Percentiles rank a stretch among this genome's conserved stretches.
These are phyloP conservation scores for Malassezia sympodialis DNA, from an alignment of 1,284 basidiomycete genomes.

Conservation along the genomic window DNA sequence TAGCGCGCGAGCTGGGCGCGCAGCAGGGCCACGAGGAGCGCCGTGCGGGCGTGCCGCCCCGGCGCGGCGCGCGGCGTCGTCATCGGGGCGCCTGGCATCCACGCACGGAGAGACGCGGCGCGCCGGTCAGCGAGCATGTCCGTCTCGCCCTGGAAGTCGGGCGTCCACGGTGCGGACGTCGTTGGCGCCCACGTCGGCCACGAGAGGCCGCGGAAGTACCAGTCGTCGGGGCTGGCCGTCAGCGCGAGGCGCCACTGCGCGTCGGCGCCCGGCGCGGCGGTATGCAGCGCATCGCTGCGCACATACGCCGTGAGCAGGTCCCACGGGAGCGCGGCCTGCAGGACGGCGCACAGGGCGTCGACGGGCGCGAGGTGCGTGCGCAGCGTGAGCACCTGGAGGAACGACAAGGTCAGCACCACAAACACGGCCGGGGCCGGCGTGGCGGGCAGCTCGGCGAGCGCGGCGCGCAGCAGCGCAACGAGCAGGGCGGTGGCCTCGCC, in stretches of 20 bases:
- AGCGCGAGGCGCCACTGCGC: slow-evolving; percentile 36
- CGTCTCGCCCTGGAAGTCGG: background rate
- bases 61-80: background rate
- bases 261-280: slow-evolving; percentile 10
- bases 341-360: slow-evolving; percentile 53
- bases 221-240: slow-evolving; percentile 68
- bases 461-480: slow-evolving; percentile 60
- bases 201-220: slow-evolving; percentile 86
- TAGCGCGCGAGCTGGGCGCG: background rate
- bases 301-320: slow-evolving; percentile 52
- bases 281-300: slow-evolving; percentile 1
- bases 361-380: slow-evolving; percentile 8
- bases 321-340: slow-evolving; percentile 80
- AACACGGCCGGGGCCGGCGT: slow-evolving; percentile 56
- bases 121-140: slow-evolving; percentile 6
- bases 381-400: slow-evolving; percentile 26
- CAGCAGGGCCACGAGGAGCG: background rate
- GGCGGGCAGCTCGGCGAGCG: slow-evolving; percentile 68
- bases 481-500: background rate
- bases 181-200: slow-evolving; percentile 54
- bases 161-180: background rate
- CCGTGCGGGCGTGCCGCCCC: slow-evolving; percentile 9
- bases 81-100: background rate
- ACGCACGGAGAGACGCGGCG: background rate
- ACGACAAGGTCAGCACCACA: slow-evolving; percentile 73